Evolutionary conservation across 768 basidiomycete species (phyloP), one percentile per base, ranked within the genome.

Genomic region (Mycena filopes): DNA sequence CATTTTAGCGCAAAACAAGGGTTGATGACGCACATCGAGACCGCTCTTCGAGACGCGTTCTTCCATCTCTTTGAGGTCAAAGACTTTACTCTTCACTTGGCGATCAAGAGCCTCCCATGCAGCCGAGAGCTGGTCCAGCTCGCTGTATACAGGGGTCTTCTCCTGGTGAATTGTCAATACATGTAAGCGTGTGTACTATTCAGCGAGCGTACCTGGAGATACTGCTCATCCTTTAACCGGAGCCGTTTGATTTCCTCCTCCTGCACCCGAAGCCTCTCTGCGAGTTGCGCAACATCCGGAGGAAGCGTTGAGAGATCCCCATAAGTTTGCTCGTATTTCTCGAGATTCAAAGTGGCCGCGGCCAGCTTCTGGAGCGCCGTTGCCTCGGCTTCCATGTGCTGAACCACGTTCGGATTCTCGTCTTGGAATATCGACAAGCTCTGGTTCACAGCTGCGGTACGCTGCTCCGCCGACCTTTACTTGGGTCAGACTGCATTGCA

Each of bases 91-190:
- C 71, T 91, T 88, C 41, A 95, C 84, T 68, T 94, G 93, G 36
- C 84, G 84, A 67, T 96, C 94, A 25, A 95, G 81, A 25, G 84
- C 79, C 72, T 97, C 94, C 94, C 95, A 98, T 0, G 94, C 89
- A 36, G 88, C 84, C 18, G 95, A 94, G 18, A 99, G 73, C 66
- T 89, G 89, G 65, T 97, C 95, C 8, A 98, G 78, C 77, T 98
- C 96, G 21, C 87, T 81, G 69, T 93, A 97, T 21, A 98, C 78
- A 21, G 92, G 86, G 16, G 88, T 82, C 72, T 95, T 91, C 4
- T 90, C 85, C 89, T 48, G 74, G 18, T 50, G 21, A 25, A 29
- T 16, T n/a, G 56, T 68, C 49, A 60, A 49, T 56, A 58, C 63
- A 38, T 2, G 59, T 29, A 7, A 72, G 54, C 25, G 12, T 13